Evolutionary conservation across 306 rosid genomes (phyloP).

Genomic region (Aeschynomene evenia): DNA sequence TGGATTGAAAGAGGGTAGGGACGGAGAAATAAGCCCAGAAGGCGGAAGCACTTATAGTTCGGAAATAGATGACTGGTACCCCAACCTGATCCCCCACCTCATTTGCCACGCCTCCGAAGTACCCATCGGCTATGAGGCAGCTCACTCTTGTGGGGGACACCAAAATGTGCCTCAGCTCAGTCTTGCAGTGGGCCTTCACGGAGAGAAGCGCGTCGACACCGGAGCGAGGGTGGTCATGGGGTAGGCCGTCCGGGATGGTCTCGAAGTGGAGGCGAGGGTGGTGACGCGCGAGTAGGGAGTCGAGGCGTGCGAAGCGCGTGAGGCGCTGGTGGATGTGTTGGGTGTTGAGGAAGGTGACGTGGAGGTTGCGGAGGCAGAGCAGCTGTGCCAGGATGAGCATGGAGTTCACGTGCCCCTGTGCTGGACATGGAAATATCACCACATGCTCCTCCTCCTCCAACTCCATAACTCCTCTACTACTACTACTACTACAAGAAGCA

Average conservation of each 20-base stretch:
- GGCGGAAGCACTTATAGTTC: slow-evolving; percentile 39
- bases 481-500: no score
- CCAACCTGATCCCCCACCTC: slow-evolving; percentile 35
- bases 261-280: slow-evolving; percentile 43
- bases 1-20: slow-evolving; percentile 31
- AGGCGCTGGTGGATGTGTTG: slow-evolving; percentile 33
- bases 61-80: slow-evolving; percentile 42
- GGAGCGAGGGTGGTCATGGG: slow-evolving; percentile 29
- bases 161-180: slow-evolving; percentile 33
- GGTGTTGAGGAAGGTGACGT: slow-evolving; percentile 50
- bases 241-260: slow-evolving; percentile 40
- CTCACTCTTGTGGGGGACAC: slow-evolving; percentile 20
- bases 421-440: slow-evolving; percentile 36
- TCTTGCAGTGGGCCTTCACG: slow-evolving; percentile 9
- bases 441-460: no score
- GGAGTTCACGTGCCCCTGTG: slow-evolving; percentile 45
- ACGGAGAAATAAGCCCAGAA: slow-evolving; percentile 44
- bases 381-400: slow-evolving; percentile 59
- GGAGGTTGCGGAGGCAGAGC: slow-evolving; percentile 29
- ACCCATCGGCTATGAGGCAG: slow-evolving; percentile 50
- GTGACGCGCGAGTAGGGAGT: slow-evolving; percentile 17
- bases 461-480: no score
- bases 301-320: slow-evolving; percentile 16
- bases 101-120: slow-evolving; percentile 22
- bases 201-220: not conserved